phyloP scores from a whole-genome alignment of 805 yeast species.

The Yamadazyma takamatsuzukensis region DNA sequence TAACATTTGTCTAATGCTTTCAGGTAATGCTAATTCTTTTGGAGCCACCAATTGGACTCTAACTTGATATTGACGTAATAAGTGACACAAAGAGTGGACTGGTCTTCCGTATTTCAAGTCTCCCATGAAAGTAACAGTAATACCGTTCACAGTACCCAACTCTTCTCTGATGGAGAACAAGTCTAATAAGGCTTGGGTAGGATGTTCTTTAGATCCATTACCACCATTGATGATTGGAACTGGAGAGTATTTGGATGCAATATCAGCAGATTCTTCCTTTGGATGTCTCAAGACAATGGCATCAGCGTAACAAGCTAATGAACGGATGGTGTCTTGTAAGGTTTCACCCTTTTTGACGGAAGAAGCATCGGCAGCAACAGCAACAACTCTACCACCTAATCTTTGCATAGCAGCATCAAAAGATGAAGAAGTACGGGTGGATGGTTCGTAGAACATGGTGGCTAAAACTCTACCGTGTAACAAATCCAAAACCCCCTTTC shows the following conservation, averaged over 20 bases:
- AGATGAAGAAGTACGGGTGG: constrained; percentile 94
- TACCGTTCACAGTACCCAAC: constrained; percentile 96
- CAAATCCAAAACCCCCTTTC: constrained; percentile 90
- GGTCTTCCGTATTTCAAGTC: constrained; percentile 98
- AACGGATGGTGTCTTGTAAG: constrained; percentile 91
- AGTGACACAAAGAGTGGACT: constrained; percentile 90
- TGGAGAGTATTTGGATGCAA: constrained; percentile 95
- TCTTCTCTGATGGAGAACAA: constrained; percentile 98
- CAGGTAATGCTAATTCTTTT: constrained; percentile 80
- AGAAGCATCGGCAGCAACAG: constrained; percentile 81
- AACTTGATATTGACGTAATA: constrained; percentile 89
- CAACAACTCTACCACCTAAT: constrained; percentile 94
- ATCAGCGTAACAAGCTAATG: constrained; percentile 93
- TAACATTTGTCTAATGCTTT: constrained; percentile 64
- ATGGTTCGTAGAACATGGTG: constrained; percentile 97
- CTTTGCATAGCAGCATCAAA: constrained; percentile 99
- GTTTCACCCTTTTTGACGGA: constrained; percentile 98
- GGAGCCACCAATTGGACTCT: constrained; percentile 91
- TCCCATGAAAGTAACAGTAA: constrained; percentile 98
- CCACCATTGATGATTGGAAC: constrained; percentile 98
- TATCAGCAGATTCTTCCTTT: constrained; percentile 81
- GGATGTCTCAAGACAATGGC: constrained; percentile 98
- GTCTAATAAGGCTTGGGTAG: constrained; percentile 97
- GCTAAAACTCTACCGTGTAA: constrained; percentile 88
- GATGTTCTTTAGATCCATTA: constrained; percentile 97